Base-by-base conservation (phyloP, 2,329 filamentous ascomycete species). In the Cladosporium oxysporum region DNA sequence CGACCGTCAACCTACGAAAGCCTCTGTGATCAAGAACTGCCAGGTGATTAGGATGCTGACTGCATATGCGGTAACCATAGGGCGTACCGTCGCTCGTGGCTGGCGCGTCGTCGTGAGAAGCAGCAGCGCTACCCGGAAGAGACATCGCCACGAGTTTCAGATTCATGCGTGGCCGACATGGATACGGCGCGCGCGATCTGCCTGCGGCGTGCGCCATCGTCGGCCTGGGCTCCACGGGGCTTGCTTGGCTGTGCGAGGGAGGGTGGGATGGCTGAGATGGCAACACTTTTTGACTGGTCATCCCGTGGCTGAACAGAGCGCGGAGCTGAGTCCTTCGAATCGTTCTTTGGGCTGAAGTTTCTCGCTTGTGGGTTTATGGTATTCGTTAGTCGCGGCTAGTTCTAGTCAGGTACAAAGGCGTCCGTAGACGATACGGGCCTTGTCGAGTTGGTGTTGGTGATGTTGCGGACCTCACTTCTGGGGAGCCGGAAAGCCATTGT, bases 31-130 rank as follows among this genome's bases (percentile, higher is more conserved):
- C 41, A 47, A 47, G n/a, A 53, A 18, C 41, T 21, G 41, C 41
- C 41, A 47, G 41, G 41, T 47, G 55, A 58, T 61, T 49, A 61
- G 58, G 58, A 61, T 61, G 59, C 59, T 62, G 59, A 62, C 59
- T 35, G 59, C 59, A 55, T 55, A 47, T 47, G 41, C 41, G 41
- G 41, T 47, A 11, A n/a, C 41, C 41, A 47, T 53, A 53, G 16
- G 49, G 49, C 49, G 49, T 53, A 53, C 49, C 18, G 26, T 47
- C n/a, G 41, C 41, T 21, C 41, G n/a, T 47, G 41, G 41, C 41
- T 47, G 41, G 41, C 41, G n/a, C 41, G 41, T 47, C n/a, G 3
- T 21, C 41, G 41, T 47, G 49, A 26, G 49, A 53, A 29, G 49
- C 53, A 57, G 23, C 31, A 58, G 55, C 55, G 33, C 55, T 58